Evolutionary conservation across 2,329 filamentous ascomycete species (phyloP).

Genomic region (Ilyonectria sp.): DNA sequence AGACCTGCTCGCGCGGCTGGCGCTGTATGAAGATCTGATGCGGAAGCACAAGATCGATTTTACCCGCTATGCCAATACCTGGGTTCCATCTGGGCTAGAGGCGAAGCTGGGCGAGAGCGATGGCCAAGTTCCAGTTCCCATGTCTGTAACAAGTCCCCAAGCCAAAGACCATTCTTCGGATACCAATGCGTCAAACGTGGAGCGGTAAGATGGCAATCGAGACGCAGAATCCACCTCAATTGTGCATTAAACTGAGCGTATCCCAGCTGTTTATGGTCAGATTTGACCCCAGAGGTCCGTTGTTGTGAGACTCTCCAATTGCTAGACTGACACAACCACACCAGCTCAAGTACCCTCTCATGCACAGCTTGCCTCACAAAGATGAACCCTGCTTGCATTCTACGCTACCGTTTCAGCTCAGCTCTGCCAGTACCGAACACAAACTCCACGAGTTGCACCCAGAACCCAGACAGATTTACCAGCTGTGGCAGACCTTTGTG

Average conservation of each 20-base stretch:
- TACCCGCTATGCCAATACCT: conserved; percentile 38
- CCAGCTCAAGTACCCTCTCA: conserved; percentile 45
- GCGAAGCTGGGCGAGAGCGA: background rate
- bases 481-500: conserved; percentile 52
- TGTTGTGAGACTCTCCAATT: rapidly evolving
- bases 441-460: conserved; percentile 42
- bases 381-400: conserved; percentile 41
- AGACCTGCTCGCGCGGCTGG: conserved; percentile 43
- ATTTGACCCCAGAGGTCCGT: conserved; percentile 36
- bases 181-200: background rate
- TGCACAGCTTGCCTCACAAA: conserved; percentile 35
- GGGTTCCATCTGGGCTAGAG: conserved; percentile 42
- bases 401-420: conserved; percentile 22
- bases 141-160: background rate
- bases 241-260: rapidly evolving
- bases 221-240: too few relatives aligned
- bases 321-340: background rate
- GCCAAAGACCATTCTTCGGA: background rate
- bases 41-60: conserved; percentile 46
- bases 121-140: background rate
- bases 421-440: conserved; percentile 1
- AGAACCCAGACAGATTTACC: conserved; percentile 49
- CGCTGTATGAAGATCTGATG: conserved; percentile 49
- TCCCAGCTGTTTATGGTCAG: conserved; percentile 42
- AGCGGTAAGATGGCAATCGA: conserved; percentile 14